phyloP scores from a whole-genome alignment of 306 rosid genomes.

The Oxytropis ochrocephala region DNA sequence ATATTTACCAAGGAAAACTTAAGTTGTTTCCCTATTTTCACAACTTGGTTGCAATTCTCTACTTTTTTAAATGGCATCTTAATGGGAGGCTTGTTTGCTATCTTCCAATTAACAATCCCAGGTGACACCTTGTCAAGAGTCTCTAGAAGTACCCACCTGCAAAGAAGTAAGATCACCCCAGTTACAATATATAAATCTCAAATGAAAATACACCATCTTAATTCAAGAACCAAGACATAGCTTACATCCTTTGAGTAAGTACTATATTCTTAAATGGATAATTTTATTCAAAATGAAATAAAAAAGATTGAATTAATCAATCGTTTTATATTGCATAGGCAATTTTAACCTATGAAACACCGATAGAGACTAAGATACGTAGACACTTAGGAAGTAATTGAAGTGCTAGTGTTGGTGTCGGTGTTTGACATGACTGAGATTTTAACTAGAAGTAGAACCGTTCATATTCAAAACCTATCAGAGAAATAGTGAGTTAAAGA shows the following conservation, averaged over 20 bases:
- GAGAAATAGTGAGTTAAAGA: neutral
- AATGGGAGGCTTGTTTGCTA: conserved; percentile 90
- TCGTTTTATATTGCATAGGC: neutral
- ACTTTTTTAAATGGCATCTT: conserved; percentile 98
- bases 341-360: neutral
- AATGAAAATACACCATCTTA: neutral
- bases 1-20: conserved; percentile 88
- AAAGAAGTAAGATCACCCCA: neutral
- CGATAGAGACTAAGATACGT: too few relatives aligned
- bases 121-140: conserved; percentile 85
- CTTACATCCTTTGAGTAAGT: neutral
- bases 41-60: conserved; percentile 95
- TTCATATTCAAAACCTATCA: neutral
- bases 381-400: too few relatives aligned
- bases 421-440: too few relatives aligned
- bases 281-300: neutral
- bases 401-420: too few relatives aligned
- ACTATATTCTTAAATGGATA: neutral
- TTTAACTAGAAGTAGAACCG: neutral
- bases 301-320: neutral
- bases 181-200: neutral
- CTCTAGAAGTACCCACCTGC: conserved; percentile 91
- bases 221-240: neutral
- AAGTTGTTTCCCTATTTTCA: conserved; percentile 83
- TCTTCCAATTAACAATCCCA: conserved; percentile 92